These are phyloP conservation scores for Wickerhamiella cacticola DNA, from an alignment of 805 yeast genomes.

Conservation along the genomic window DNA sequence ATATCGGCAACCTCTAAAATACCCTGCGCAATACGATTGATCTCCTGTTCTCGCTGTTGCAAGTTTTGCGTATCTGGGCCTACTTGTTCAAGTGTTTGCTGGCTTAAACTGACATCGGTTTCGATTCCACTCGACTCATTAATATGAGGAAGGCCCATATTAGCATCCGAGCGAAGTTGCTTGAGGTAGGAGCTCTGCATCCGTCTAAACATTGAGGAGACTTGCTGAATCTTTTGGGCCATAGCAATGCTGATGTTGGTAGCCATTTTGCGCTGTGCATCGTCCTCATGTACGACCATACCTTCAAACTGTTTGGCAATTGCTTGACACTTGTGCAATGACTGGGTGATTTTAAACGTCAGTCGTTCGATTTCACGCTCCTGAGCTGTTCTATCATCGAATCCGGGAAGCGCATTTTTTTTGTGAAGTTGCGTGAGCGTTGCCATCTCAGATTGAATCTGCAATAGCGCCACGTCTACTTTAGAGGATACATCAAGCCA, in stretches of 20 bases:
- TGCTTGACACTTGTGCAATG: constrained; percentile 67
- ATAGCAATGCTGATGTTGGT: constrained; percentile 72
- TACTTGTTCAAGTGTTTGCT: constrained; percentile 28
- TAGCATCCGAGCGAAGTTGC: constrained; percentile 66
- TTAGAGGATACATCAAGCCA: constrained; percentile 63
- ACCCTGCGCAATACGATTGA: constrained; percentile 83
- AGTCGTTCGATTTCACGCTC: constrained; percentile 70
- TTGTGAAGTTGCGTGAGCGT: constrained; percentile 60
- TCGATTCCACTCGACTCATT: constrained; percentile 23
- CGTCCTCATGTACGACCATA: constrained; percentile 28
- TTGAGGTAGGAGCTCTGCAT: constrained; percentile 82
- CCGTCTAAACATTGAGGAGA: constrained; percentile 67
- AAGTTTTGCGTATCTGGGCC: constrained; percentile 15
- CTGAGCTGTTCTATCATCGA: constrained; percentile 63
- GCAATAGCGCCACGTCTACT: constrained; percentile 49
- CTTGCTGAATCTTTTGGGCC: constrained; percentile 72
- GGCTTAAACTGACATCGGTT: constrained; percentile 29
- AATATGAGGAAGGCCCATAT: constrained; percentile 24
- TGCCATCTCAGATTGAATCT: constrained; percentile 43
- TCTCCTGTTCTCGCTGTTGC: constrained; percentile 76
- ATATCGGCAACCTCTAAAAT: constrained; percentile 87
- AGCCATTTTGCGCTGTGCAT: constrained; percentile 50
- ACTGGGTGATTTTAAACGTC: constrained; percentile 59
- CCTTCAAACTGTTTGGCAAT: constrained; percentile 55
- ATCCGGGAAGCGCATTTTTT: constrained; percentile 75